Evolutionary conservation across 1,284 basidiomycete species (phyloP), one percentile per base, ranked within the genome.

Genomic region (Lentinula novae-zelandiae): DNA sequence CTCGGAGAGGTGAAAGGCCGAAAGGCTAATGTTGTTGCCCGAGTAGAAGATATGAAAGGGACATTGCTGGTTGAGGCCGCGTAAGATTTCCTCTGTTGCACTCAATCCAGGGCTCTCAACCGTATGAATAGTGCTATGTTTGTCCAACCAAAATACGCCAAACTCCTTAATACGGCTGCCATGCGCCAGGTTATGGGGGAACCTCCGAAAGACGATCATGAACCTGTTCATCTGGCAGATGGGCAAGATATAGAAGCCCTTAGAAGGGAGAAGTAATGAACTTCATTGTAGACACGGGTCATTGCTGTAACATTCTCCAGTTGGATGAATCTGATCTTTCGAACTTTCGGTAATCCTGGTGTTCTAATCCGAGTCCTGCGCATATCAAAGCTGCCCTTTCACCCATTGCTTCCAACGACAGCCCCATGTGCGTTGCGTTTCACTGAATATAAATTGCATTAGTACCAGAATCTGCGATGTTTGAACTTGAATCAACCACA

Each of bases 131-230:
- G 88, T 0, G 90, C 83, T 0, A 78, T 87, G 57, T 95, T 95
- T 68, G 84, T 96, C 17, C 92, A 96, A 69, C 93, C 93, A 5
- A 86, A 84, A 67, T 93, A 92, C 69, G 90, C 93, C 1, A 85
- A 86, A 66, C 80, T 92, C 54, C 77, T 95, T 42, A 84, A 84
- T 66, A 82, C 74, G 38, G 71, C 70, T 5, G 70, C 74, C 2
- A 61, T 86, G 2, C 75, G 72, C 53, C 76, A 82, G 60, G 76
- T 76, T 1, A 77, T 86, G 75, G 84, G 85, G 6, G 77, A 78
- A 10, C 52, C 39, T 48, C 58, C 48, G 15, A 53, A 39, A 20
- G 55, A 49, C 7, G 53, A 57, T 15, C 57, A 40, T 52, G 55
- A 34, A 27, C 62, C 62, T n/a, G 49, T 63, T 5, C 62, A 60